Base-by-base conservation (phyloP, 306 rosid genomes). In the Crotalaria pallida region DNA sequence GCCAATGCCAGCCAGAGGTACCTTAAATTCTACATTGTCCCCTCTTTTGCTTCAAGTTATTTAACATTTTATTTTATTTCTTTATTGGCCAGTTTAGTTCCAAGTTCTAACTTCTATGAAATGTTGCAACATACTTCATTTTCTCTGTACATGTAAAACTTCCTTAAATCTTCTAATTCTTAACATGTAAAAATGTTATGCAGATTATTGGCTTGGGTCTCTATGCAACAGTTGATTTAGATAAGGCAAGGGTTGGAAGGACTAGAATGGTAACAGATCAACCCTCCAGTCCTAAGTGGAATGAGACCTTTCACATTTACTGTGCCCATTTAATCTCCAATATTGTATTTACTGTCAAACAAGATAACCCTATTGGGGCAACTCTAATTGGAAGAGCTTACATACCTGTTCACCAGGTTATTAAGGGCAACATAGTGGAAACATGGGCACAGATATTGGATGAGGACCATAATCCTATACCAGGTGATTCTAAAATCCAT, bases 221-320 rank as follows among this genome's bases (percentile, higher is more conserved):
- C 58, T 88, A 94, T 82, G 96, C 97, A 77, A 85, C 96, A 7
- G 78, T 94, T 53, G 95, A 90, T 86, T 79, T 90, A 13, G 96
- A 83, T 13, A 87, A 86, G 51, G 91, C 89, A 2, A 78, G 95
- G 12, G 91, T 81, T 31, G 89, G 85, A 0, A 71, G 82, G 6
- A 94, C 92, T 0, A 76, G 84, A 61, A 75, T 79, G 80, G 3
- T 87, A 15, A 1, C 38, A 22, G 55, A 63, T 41, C 52, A 73
- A 60, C 49, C 87, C 19, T 71, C 73, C 38, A 68, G 50, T 12
- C 92, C 92, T 0, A 58, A 43, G 0, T 94, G 97, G 97, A 15
- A 50, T 1, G 92, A 90, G 75, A 65, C 11, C 2, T 90, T 90
- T 57, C 85, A 66, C 65, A 80, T 90, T 58, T 90, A 88, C 2